Evolutionary conservation across 2,329 filamentous ascomycete species (phyloP), one percentile per base, ranked within the genome.

Genomic region (Cordyceps javanica): DNA sequence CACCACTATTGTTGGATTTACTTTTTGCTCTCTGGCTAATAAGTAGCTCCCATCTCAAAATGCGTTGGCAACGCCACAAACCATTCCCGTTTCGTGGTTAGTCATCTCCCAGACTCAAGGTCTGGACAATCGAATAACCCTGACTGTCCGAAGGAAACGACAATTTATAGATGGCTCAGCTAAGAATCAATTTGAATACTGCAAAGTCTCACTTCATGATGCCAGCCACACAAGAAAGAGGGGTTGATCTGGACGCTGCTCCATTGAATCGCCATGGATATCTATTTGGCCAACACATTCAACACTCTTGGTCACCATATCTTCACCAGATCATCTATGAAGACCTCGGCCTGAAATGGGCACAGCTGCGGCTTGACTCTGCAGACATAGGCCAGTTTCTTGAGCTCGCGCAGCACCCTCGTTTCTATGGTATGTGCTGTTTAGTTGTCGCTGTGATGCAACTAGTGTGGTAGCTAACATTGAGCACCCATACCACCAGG

Each of bases 211-310:
- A 36, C 9, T 6, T 8, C 14, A 38, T 10, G 8, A 55, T 55
- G 53, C 13, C 42, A 8, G n/a, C 21, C 11, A n/a, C 41, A 16
- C 26, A 55, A 28, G 30, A 46, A 9, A 28, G 14, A 21, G 23
- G 36, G 30, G 9, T 14, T 3, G 28, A 30, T n/a, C 23, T 14
- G 36, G 62, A 67, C 30, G 61, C 61, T 32, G 62, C 62, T 5
- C 64, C 66, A 16, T 66, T 77, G 1, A 72, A 78, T 34, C 71
- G 71, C 26, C 77, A 81, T 62, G 77, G 78, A 50, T 83, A 81
- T 64, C 77, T 85, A 26, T 84, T 84, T 62, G 82, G 82, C 60
- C 74, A 79, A 63, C 82, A 82, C 60, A 73, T 85, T 61, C 66
- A 77, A 5, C 76, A 81, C 36, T 83, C 80, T 25, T 71, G 82